Base-by-base conservation (phyloP, 768 basidiomycete genomes). In the Phlegmacium glaucopus region DNA sequence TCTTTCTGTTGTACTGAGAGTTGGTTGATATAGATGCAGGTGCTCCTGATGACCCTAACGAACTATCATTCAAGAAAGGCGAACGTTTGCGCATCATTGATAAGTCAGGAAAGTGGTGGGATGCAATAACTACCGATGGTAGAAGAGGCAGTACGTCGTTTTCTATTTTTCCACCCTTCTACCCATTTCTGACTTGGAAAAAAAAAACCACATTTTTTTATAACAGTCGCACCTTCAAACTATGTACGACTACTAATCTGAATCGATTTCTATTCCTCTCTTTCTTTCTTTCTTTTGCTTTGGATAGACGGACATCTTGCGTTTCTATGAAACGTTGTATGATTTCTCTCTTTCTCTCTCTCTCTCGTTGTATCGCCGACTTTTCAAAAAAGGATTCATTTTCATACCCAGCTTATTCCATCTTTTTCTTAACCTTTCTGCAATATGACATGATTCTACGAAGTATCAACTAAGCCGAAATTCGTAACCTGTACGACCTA, bases 21-120 rank as follows among this genome's bases (percentile, higher is more conserved):
- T 53, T 42, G 25, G 26, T 28, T 45, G 26, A 17, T 15, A 17
- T 35, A 60, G 54, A 54, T 43, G 36, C 50, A 28, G 54, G 52
- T 32, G 84, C 80, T 3, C 64, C 79, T 0, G 81, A 86, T 29
- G 94, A 96, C 60, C 84, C 90, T 2, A 87, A 84, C 58, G 94
- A 97, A 63, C 77, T 96, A 7, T 80, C 83, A 16, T 94, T 97
- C 65, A 61, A 70, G 39, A 92, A 93, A 66, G 90, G 90, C 18
- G 94, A 96, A 56, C 71, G 86, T 4, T 71, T 97, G 47, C 83
- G 90, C 44, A 82, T 97, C 38, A 60, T 87, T 37, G 91, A 95
- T 61, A 82, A 83, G 45, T 52, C 60, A 6, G 87, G 86, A n/a
- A 88, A 90, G 61, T 91, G 90, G 90, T 93, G 90, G 89, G 84